Evolutionary conservation across 179 eudicot genomes (phyloP).

Genomic region (Spinacia oleracea): DNA sequence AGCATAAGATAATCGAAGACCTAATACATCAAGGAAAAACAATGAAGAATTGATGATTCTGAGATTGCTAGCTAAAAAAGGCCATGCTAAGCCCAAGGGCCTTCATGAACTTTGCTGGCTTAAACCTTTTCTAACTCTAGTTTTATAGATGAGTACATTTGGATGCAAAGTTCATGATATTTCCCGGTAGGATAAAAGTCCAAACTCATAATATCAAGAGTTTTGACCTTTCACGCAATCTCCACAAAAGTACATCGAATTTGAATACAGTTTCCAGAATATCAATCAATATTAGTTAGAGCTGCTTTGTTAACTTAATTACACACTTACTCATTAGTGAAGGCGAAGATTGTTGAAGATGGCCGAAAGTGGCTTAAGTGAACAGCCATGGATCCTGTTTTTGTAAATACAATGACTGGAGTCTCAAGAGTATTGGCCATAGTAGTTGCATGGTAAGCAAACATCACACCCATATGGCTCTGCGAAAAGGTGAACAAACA

Average conservation of each 20-base stretch:
- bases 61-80: neutral
- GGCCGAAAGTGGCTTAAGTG: conserved; percentile 88
- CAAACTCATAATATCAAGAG: neutral
- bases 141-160: neutral
- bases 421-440: conserved; percentile 89
- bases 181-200: neutral
- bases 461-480: conserved; percentile 89
- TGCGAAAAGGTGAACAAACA: conserved; percentile 33
- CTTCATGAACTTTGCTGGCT: neutral
- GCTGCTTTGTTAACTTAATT: neutral
- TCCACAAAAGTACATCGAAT: neutral
- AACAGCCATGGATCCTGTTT: conserved; percentile 97
- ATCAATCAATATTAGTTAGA: neutral
- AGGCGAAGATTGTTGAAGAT: conserved; percentile 85
- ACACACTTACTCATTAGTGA: conserved; percentile 82
- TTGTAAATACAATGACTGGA: conserved; percentile 93
- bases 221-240: neutral
- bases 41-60: neutral
- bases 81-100: neutral
- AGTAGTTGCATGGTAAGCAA: conserved; percentile 92
- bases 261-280: neutral
- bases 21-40: neutral
- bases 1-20: too few species aligned
- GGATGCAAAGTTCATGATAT: neutral
- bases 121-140: neutral